Conservation (phyloP, 2,329 filamentous ascomycete species). For the Exophiala bonariae region DNA sequence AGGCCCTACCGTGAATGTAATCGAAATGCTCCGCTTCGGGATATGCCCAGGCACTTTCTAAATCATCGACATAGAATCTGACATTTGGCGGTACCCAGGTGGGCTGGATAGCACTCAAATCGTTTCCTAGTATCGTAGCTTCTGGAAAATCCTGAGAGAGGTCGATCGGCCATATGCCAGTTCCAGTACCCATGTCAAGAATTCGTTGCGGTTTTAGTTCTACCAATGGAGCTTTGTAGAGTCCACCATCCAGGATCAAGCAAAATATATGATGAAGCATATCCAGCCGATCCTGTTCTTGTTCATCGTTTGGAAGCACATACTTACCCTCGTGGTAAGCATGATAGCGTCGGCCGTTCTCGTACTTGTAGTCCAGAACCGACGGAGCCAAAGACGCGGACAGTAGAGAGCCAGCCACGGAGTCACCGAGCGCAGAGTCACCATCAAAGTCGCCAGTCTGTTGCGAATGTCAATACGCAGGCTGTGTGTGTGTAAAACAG, state of each 20-base stretch:
- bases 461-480: too few relatives aligned
- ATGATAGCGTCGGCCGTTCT: slow-evolving; percentile 29
- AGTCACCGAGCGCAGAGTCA: not conserved
- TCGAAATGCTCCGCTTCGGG: slow-evolving; percentile 49
- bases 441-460: too few relatives aligned
- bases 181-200: slow-evolving; percentile 22
- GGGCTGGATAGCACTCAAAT: slow-evolving; percentile 14
- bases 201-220: slow-evolving; percentile 13
- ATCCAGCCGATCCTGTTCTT: not conserved
- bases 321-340: slow-evolving; percentile 30
- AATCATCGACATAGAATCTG: slow-evolving; percentile 8
- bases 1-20: slow-evolving; percentile 36
- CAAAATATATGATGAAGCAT: slow-evolving; percentile 1
- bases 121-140: slow-evolving; percentile 5
- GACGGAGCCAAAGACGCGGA: not conserved
- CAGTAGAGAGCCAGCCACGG: not conserved
- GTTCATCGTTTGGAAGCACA: slow-evolving; percentile 35
- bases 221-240: slow-evolving; percentile 3
- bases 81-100: slow-evolving; percentile 7
- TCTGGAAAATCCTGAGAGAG: slow-evolving; percentile 6
- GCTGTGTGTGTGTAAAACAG: too few relatives aligned
- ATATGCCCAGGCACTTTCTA: slow-evolving; percentile 47
- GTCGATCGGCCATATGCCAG: slow-evolving; percentile 16
- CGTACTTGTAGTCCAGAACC: not conserved
- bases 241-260: slow-evolving; percentile 2